Evolutionary conservation across 768 basidiomycete genomes (phyloP), one percentile per base, ranked within the genome.

Genomic region (Boletus sp.): DNA sequence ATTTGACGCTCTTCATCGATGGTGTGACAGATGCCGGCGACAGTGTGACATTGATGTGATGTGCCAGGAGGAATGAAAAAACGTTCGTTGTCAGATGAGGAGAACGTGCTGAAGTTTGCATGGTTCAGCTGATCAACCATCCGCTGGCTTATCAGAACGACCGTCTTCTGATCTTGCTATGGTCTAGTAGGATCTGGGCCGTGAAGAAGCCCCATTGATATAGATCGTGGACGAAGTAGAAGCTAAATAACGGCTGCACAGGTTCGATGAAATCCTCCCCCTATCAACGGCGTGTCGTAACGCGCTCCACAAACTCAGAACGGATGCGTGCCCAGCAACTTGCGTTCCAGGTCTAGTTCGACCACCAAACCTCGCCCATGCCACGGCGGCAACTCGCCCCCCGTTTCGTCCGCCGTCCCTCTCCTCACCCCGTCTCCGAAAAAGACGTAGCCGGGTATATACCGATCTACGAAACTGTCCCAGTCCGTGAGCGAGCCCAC

Each of bases 371-470:
- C 79, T 28, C 72, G 78, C 8, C 79, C 82, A 12, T 66, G 52
- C 85, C 85, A 85, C 1, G 62, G 56, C 7, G 63, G 68, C n/a
- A 49, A 4, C 30, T 49, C 48, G 7, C 58, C 64, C 52, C 52
- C 67, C 52, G 52, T 66, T 50, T 65, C 52, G 36, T 59, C 66
- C 41, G 61, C 53, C 52, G 56, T 42, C 4, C 80, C 80, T 6
- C 64, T 61, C 10, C 50, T 61, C 5, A 89, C 74, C 11, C 86
- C 83, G 20, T 83, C 82, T 4, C 80, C 84, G 66, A 90, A 98
- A 68, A 95, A 88, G 57, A 96, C 85, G 67, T 97, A 98, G 4
- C 90, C 92, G 1, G 94, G 94, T 63, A 98, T 94, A 71, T 97
- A 97, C 5, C 95, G 85, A 71, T 94, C 90, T 7, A 95, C 85